Base-by-base conservation (phyloP, 2,329 filamentous ascomycete species). In the Anthostomella pinea region DNA sequence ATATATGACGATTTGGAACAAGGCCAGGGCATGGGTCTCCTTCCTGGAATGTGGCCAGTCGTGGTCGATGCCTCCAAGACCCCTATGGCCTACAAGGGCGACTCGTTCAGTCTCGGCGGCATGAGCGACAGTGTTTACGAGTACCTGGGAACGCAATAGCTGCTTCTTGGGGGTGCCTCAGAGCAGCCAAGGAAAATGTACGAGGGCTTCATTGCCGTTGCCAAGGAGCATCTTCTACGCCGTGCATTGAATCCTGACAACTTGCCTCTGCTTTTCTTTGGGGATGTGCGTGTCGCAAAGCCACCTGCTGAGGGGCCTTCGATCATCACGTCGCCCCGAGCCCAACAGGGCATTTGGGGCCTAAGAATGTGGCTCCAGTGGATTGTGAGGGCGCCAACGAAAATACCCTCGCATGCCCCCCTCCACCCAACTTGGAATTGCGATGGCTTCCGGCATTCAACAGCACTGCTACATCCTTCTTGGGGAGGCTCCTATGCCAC, bases 121-220 rank as follows among this genome's bases (percentile, higher is more conserved):
- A 74, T 73, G 68, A 68, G 72, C 3, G 76, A 80, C 52, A 77
- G 74, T 10, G 58, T 75, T 2, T 80, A 79, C 44, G 77, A 80
- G 53, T 91, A 89, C 56, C 73, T 86, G 46, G 69, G 74, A 1
- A 66, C 87, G 55, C 72, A 85, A 54, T 79, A 80, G 52, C 63
- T 85, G 31, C 64, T 87, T n/a, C 72, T 86, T 0, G 79, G 80
- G 22, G 83, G 83, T 3, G 63, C 69, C 1, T 63, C 74, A n/a
- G 40, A 75, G 10, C 70, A 70, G 43, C 72, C 70, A 8, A 60
- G 60, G 18, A 64, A 50, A n/a, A 59, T 75, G 53, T 74, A 73
- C 45, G 59, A 66, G 28, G 56, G 52, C 1, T 69, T 70, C 25
- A 65, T 73, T 24, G 59, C 62, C 14, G 62, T 71, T 15, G 70